Conservation (phyloP, 2,329 filamentous ascomycete genomes). For the Colletotrichum navitas region DNA sequence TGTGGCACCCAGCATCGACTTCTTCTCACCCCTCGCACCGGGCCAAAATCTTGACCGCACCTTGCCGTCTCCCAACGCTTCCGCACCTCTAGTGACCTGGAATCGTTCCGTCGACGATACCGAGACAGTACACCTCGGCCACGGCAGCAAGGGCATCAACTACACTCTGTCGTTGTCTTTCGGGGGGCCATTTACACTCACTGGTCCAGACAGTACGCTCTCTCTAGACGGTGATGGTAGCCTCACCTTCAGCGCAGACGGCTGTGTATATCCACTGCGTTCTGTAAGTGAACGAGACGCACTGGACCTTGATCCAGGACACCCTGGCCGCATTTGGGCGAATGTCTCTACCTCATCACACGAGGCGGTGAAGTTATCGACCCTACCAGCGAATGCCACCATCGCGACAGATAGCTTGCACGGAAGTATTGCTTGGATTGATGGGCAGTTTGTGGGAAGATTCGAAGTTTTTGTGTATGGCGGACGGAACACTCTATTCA, state of each 20-base stretch:
- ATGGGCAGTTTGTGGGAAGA: slow-evolving; percentile 59
- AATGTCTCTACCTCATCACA: slow-evolving; percentile 62
- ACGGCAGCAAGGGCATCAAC: slow-evolving; percentile 60
- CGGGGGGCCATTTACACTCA: slow-evolving; percentile 28
- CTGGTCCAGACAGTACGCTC: slow-evolving; percentile 15
- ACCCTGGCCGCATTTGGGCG: slow-evolving; percentile 65
- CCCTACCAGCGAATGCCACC: slow-evolving; percentile 50
- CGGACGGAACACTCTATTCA: slow-evolving; percentile 63
- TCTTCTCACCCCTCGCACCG: slow-evolving; percentile 54
- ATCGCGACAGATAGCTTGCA: slow-evolving; percentile 59
- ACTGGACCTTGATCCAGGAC: slow-evolving; percentile 60
- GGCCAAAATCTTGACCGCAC: slow-evolving; percentile 59
- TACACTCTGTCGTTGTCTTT: slow-evolving; percentile 56
- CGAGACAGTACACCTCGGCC: slow-evolving; percentile 45
- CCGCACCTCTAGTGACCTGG: slow-evolving; percentile 51
- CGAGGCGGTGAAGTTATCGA: slow-evolving; percentile 51
- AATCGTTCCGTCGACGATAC: slow-evolving; percentile 31
- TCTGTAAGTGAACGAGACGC: slow-evolving; percentile 57
- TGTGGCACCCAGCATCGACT: slow-evolving; percentile 51
- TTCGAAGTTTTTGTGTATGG: slow-evolving; percentile 69
- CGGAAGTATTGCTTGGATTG: slow-evolving; percentile 63
- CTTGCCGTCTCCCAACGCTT: slow-evolving; percentile 29
- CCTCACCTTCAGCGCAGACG: slow-evolving; percentile 43
- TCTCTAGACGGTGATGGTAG: not conserved
- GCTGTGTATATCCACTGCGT: slow-evolving; percentile 62